Percentiles rank a stretch among this genome's conserved stretches.
Conservation (phyloP, 129 eudicot species). For the Saposhnikovia divaricata region DNA sequence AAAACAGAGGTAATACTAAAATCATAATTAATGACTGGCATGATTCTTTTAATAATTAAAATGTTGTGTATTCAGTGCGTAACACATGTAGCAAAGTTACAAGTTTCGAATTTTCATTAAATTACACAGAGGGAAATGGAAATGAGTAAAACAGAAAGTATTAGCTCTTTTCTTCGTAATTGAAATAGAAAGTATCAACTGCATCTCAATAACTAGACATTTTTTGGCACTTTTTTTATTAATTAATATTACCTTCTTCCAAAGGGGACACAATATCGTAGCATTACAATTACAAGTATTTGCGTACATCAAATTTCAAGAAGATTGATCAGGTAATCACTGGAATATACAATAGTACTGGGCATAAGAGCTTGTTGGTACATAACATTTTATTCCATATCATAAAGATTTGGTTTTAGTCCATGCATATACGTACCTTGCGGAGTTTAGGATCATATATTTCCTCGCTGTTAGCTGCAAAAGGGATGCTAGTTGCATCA, state of each 20-base stretch:
- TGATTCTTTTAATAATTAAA: no score
- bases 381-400: not conserved
- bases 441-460: not conserved
- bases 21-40: no score
- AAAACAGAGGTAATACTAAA: no score
- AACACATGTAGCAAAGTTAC: no score
- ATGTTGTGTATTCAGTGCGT: no score
- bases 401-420: not conserved
- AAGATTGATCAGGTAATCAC: no score
- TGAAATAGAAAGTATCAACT: no score
- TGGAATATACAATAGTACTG: not conserved
- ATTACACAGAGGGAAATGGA: no score
- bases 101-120: no score
- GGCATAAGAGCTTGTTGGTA: not conserved
- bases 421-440: not conserved
- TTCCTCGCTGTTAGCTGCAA: not conserved
- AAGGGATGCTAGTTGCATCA: not conserved
- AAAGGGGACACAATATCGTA: not conserved
- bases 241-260: not conserved
- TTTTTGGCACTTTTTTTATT: no score
- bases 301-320: not conserved
- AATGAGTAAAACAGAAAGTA: not conserved
- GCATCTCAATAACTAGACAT: not conserved
- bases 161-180: no score
- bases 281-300: not conserved